These are phyloP conservation scores for Rheum nobile DNA, from an alignment of 148 eudicot genomes.

Conservation along the genomic window DNA sequence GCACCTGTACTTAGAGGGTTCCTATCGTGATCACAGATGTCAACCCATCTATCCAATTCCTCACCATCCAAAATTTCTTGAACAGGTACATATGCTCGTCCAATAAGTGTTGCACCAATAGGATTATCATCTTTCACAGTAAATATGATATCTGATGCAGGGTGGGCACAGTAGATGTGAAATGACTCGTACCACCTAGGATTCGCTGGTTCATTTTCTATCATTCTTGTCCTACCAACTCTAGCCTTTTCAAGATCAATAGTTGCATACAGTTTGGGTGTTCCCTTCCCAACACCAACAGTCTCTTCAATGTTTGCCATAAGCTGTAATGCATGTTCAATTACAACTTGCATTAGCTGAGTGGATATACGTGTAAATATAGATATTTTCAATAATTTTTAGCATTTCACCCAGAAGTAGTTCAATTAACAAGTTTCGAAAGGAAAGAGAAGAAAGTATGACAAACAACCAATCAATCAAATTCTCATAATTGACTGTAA, in stretches of 20 bases:
- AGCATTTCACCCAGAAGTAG: no score
- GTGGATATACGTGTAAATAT: not conserved
- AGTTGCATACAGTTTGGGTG: conserved; percentile 60
- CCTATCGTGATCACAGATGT: conserved; percentile 45
- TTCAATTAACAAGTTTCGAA: not conserved
- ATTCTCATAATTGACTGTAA: not conserved
- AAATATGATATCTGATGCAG: conserved; percentile 45
- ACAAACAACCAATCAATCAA: not conserved
- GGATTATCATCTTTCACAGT: conserved; percentile 70
- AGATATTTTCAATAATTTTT: not conserved
- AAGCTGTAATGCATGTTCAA: conserved; percentile 24
- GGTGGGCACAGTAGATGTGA: conserved; percentile 64
- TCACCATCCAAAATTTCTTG: conserved; percentile 40
- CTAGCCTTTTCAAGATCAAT: conserved; percentile 68
- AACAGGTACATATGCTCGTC: conserved; percentile 66
- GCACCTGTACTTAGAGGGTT: conserved; percentile 48
- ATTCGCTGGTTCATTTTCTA: conserved; percentile 47
- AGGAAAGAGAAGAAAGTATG: not conserved
- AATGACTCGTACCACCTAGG: conserved; percentile 77
- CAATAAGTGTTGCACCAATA: conserved; percentile 67
- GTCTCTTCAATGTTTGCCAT: conserved; percentile 50
- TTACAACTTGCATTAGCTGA: not conserved
- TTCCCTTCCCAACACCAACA: conserved; percentile 62
- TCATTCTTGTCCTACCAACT: conserved; percentile 60
- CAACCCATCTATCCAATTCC: conserved; percentile 60